Evolutionary conservation across 2,329 filamentous ascomycete species (phyloP), one percentile per base, ranked within the genome.

Genomic region (Dryadomyces sulphureus): DNA sequence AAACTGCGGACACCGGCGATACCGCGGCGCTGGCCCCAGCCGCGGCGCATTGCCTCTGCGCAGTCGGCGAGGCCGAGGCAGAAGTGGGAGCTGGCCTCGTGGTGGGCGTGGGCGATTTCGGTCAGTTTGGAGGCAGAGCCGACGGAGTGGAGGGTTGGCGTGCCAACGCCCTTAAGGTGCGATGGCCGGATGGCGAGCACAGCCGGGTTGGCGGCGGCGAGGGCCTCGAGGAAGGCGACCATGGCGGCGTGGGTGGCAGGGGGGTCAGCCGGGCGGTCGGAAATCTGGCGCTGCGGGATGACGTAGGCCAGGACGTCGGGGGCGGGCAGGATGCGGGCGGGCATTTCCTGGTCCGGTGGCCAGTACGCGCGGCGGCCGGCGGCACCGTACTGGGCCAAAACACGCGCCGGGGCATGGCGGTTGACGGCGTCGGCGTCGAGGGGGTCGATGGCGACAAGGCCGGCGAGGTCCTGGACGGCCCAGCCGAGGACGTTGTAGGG

Each of bases 401-500:
- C 7, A 52, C 51, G 16, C 11, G 6, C 14, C 17, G 21, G 16
- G 21, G 42, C 34, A 7, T 44, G 27, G 19, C n/a, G 27, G 27
- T 27, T 22, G 22, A 44, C 20, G n/a, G 34, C 21, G n/a, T 16
- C 22, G 21, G 8, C 42, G 32, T 41, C 22, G 21, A 27, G 30
- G 11, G 39, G 20, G 11, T 41, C 38, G 30, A 22, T 21, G 41
- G 61, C 58, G 17, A 67, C 19, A 2, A 56, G 50, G 46, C 60
- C 60, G 42, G 21, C 27, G 8, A 45, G 9, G 8, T 56, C 51
- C 51, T 67, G 64, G 3, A 61, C 19, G 0, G 65, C 54, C 63
- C 64, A 71, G 27, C 68, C 68, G 19, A 56, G 27, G 24, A 62
- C 24, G 46, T 68, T 66, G 53, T 66, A 57, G 0, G 67, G 66